A percentile compares a stretch with the other conserved stretches of the same genome.
phyloP scores from a whole-genome alignment of 768 basidiomycete genomes.

The Mycena albidolilacea region DNA sequence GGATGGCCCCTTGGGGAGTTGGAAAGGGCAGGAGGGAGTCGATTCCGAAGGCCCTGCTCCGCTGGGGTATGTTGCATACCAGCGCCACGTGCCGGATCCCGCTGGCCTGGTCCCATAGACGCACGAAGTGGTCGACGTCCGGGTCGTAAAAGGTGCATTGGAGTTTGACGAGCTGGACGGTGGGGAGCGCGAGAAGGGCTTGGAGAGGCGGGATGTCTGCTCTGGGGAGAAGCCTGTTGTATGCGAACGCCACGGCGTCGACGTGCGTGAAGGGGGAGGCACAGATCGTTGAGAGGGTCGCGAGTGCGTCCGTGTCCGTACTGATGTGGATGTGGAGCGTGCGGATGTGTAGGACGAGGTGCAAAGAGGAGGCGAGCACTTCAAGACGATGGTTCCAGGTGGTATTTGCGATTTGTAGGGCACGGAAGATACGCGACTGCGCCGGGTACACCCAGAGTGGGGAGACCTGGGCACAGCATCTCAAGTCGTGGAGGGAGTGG shows the following conservation, averaged over 20 bases:
- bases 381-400: background rate
- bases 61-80: background rate
- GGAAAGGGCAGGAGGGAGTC: background rate
- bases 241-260: background rate
- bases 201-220: background rate
- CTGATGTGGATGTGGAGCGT: background rate
- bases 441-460: conserved; percentile 3
- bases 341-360: background rate
- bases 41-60: background rate
- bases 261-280: background rate
- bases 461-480: background rate
- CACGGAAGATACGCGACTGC: conserved; percentile 4
- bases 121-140: background rate
- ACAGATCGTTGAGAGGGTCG: background rate
- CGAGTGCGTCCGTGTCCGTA: too few species aligned
- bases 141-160: background rate
- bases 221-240: background rate
- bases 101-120: background rate
- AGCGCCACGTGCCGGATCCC: background rate
- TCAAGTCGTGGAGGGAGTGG: background rate
- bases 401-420: background rate
- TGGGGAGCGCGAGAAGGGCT: background rate
- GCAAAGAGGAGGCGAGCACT: background rate
- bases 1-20: background rate
- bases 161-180: background rate